Conservation (phyloP, 2,329 filamentous ascomycete genomes). For the Fusarium praegraminearum region DNA sequence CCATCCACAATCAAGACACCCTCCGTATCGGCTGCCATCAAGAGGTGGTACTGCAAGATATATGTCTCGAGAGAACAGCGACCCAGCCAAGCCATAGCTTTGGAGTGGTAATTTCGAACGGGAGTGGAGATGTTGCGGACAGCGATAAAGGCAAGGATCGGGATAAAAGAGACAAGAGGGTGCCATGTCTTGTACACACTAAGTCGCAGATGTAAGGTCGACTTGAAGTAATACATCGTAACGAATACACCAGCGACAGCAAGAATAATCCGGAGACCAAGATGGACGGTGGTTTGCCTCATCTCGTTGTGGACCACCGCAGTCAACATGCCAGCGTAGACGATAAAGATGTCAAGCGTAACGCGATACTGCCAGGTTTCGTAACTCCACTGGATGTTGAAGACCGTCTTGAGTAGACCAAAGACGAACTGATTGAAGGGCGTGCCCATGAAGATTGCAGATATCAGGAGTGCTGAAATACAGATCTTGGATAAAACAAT, state of each 20-base stretch:
- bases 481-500: slow-evolving; percentile 63
- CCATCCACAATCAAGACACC: slow-evolving; percentile 56
- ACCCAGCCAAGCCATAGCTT: slow-evolving; percentile 64
- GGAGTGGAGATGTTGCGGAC: slow-evolving; percentile 60
- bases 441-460: slow-evolving; percentile 22
- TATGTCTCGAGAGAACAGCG: slow-evolving; percentile 69
- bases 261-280: slow-evolving; percentile 33
- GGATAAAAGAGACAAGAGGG: slow-evolving; percentile 65
- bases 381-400: slow-evolving; percentile 60
- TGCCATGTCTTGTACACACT: slow-evolving; percentile 61
- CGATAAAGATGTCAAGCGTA: slow-evolving; percentile 65
- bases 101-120: slow-evolving; percentile 47
- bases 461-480: slow-evolving; percentile 55
- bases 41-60: slow-evolving; percentile 70
- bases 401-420: slow-evolving; percentile 53
- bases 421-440: slow-evolving; percentile 27
- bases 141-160: slow-evolving; percentile 64
- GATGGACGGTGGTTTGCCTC: slow-evolving; percentile 14
- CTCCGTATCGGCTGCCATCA: slow-evolving; percentile 68
- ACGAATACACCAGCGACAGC: slow-evolving; percentile 47
- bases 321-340: slow-evolving; percentile 66
- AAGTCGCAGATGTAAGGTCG: background rate
- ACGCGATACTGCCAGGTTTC: slow-evolving; percentile 63
- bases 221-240: background rate
- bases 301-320: slow-evolving; percentile 42